Base-by-base conservation (phyloP, 2,329 filamentous ascomycete genomes). In the Hyphodiscus sp. region DNA sequence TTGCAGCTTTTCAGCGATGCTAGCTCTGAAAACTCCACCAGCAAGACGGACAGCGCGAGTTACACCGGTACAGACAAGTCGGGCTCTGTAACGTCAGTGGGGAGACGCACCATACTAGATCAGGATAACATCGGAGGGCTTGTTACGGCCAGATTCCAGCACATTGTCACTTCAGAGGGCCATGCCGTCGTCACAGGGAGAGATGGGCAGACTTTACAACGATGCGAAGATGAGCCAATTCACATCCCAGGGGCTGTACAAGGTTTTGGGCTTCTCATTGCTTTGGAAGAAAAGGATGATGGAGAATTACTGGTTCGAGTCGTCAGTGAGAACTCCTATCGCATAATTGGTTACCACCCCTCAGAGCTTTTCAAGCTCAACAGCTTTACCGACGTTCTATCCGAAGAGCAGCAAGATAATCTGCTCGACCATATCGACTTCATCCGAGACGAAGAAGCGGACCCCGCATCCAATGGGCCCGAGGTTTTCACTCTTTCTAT, bases 201-300 rank as follows among this genome's bases (percentile, higher is more conserved):
- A 52, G 83, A 89, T 50, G 85, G 83, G 1, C 78, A 82, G 1
- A 81, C 78, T 0, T 72, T 94, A 45, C 87, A 95, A 66, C 80
- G 83, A 50, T 96, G 91, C 65, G 91, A 96, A 68, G 91, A 96
- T 64, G 91, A 96, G 64, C 90, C 91, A 0, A 95, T 96, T 23
- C 89, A 92, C 60, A 86, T 90, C 1, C 91, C 91, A 0, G 90
- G 90, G 33, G 87, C 88, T 1, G 73, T 91, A 0, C 91, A 96
- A 67, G 77, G 81, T 1, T 96, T 95, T 61, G 91, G 91, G 1
- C 75, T 88, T 3, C 73, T 96, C 20, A 64, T 96, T 30, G 89
- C 85, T 0, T 69, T 96, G 19, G 80, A 84, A 51, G 87, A 91
- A 67, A 83, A 89, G 51, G 66, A 72, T 0, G 83, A 87, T 41